Percentiles rank a stretch among this genome's conserved stretches.
phyloP scores from a whole-genome alignment of 1,284 basidiomycete species.

The Neolentinus lepideus region DNA sequence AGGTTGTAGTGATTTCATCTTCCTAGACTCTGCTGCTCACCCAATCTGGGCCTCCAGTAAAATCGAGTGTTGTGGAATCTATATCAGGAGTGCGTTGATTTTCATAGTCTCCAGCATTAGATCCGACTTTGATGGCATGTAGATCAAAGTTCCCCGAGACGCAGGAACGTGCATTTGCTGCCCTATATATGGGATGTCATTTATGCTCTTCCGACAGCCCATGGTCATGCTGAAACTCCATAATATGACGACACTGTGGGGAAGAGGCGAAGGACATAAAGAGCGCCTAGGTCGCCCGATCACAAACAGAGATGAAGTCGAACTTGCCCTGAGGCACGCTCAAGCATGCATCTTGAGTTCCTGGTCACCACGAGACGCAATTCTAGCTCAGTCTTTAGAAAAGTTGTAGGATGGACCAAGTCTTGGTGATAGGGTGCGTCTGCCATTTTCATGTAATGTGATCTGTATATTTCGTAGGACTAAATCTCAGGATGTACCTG shows the following conservation, averaged over 20 bases:
- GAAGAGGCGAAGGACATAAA: conserved; percentile 22
- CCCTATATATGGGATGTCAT: conserved; percentile 35
- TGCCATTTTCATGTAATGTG: neutral
- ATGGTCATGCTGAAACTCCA: conserved; percentile 30
- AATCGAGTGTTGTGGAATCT: conserved; percentile 32
- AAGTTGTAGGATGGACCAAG: conserved; percentile 30
- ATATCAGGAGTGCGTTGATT: conserved; percentile 27
- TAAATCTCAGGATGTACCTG: neutral
- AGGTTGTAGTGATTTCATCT: conserved; percentile 17
- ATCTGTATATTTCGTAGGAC: neutral
- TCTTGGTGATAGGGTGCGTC: neutral
- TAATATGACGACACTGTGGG: conserved; percentile 24
- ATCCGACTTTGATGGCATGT: neutral
- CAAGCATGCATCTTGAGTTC: conserved; percentile 38
- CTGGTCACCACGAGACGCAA: conserved; percentile 7
- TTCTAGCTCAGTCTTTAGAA: conserved; percentile 32
- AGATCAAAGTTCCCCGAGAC: conserved; percentile 29
- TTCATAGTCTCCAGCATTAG: neutral
- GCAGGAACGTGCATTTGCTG: conserved; percentile 36
- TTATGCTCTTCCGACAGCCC: conserved; percentile 18
- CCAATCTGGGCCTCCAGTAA: conserved; percentile 13
- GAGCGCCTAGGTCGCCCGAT: conserved; percentile 28
- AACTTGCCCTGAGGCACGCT: conserved; percentile 33
- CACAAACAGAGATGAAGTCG: conserved; percentile 26
- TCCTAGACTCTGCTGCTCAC: neutral